Evolutionary conservation across 805 yeast genomes (phyloP).

Genomic region (Metschnikowia gelsemii): DNA sequence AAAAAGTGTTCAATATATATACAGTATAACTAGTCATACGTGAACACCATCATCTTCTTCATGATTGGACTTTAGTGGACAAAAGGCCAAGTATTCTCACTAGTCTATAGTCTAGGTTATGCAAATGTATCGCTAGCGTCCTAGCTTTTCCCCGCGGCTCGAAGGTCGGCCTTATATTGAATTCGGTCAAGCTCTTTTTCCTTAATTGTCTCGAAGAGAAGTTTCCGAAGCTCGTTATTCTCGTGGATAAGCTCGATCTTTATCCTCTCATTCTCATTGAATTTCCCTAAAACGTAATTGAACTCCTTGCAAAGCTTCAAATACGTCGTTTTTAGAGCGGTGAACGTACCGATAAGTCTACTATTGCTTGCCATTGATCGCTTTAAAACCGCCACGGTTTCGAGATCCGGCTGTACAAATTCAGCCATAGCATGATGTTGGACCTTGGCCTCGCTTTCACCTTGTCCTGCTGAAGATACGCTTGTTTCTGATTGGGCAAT

Average conservation of each 20-base stretch:
- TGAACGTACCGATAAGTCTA: constrained; percentile 31
- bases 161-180: constrained; percentile 17
- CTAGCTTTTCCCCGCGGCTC: not conserved
- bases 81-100: too few species aligned
- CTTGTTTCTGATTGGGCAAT: constrained; percentile 16
- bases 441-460: not conserved
- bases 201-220: constrained; percentile 31
- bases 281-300: constrained; percentile 34
- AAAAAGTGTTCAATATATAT: too few species aligned
- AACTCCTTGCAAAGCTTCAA: constrained; percentile 40
- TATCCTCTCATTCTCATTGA: constrained; percentile 36
- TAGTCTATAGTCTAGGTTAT: not conserved
- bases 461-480: constrained; percentile 12
- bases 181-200: constrained; percentile 26
- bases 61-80: too few species aligned
- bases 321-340: constrained; percentile 35
- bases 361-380: constrained; percentile 27
- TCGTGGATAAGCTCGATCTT: constrained; percentile 38
- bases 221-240: constrained; percentile 32
- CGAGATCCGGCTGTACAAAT: constrained; percentile 7
- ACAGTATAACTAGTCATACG: too few species aligned
- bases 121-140: not conserved
- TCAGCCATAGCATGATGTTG: not conserved
- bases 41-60: too few species aligned
- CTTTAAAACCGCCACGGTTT: constrained; percentile 23